Base-by-base conservation (phyloP, 2,329 filamentous ascomycete genomes). In the Cladosporium austrohemisphaericum region DNA sequence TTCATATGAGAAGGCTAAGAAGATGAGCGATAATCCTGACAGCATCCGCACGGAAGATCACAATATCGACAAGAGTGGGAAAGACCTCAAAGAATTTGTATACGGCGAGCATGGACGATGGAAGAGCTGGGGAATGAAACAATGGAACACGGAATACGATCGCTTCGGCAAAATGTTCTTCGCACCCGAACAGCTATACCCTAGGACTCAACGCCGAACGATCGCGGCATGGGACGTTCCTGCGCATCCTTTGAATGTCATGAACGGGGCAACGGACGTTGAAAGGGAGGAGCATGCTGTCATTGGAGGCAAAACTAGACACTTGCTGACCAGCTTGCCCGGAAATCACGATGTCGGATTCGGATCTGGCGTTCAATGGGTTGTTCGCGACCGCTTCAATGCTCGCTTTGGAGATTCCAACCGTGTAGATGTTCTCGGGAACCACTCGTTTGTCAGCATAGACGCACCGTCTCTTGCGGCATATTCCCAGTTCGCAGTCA, bases 301-400 rank as follows among this genome's bases (percentile, higher is more conserved):
- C 0, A 73, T 77, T 0, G 67, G 75, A 1, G 82, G 83, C 51
- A 91, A 86, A 69, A 84, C 86, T 4, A 79, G 87, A 50, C 89
- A 85, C 67, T 73, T 97, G 46, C 85, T 97, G 46, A 82, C 87
- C 14, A 92, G 86, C 62, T 65, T 98, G 50, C 93, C 93, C 0
- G 93, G 93, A 2, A 98, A 98, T 62, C 93, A 98, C 65, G 93
- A 98, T 65, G 68, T 97, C 32, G 93, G 93, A 0, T 95, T 97
- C 63, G 92, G 88, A 3, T 83, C 83, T 18, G 86, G 91, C 36
- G 84, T 98, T 40, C 88, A 95, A 64, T 65, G 85, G 7, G 76
- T 86, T 0, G 88, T 95, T 26, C 80, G 91, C 44, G 77, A 93
- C 60, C 78, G 93, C 13, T 98, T 97, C 66, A 81, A 85, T 61